Evolutionary conservation across 768 basidiomycete genomes (phyloP).

Genomic region (Tricholoma bakamatsutake): DNA sequence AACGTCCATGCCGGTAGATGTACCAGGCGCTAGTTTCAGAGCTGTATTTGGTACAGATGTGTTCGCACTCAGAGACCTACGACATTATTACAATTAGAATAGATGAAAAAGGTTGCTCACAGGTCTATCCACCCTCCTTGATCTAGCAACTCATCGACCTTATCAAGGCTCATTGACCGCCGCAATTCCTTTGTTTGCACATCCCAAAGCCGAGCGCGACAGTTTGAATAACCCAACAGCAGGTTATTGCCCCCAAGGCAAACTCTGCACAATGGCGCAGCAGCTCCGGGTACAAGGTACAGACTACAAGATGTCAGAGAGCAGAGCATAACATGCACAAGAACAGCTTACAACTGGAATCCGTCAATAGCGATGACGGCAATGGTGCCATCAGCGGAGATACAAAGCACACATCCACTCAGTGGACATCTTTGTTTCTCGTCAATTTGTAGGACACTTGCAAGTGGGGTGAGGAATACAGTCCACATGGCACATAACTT

Average conservation of each 20-base stretch:
- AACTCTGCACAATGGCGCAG: slow-evolving; percentile 56
- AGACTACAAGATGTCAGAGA: slow-evolving; percentile 38
- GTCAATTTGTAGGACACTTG: slow-evolving; percentile 49
- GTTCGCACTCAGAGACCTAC: slow-evolving; percentile 16
- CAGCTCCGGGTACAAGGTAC: slow-evolving; percentile 77
- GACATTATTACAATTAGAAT: neutral
- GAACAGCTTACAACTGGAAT: slow-evolving; percentile 64
- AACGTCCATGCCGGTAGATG: slow-evolving; percentile 10
- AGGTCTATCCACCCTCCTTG: slow-evolving; percentile 72
- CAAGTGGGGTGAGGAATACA: slow-evolving; percentile 62
- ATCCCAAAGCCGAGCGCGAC: slow-evolving; percentile 84
- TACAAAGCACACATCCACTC: slow-evolving; percentile 62
- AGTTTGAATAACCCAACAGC: slow-evolving; percentile 69
- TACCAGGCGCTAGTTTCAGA: slow-evolving; percentile 21
- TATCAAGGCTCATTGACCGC: slow-evolving; percentile 72
- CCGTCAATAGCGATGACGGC: slow-evolving; percentile 71
- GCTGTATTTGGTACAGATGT: slow-evolving; percentile 16
- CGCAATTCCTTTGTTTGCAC: slow-evolving; percentile 76
- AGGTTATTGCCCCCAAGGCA: slow-evolving; percentile 67
- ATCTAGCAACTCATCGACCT: slow-evolving; percentile 66
- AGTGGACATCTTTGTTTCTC: slow-evolving; percentile 50
- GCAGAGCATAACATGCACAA: neutral
- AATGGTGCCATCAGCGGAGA: slow-evolving; percentile 76
- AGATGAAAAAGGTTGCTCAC: slow-evolving; percentile 33
- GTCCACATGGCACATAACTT: slow-evolving; percentile 67